Evolutionary conservation across 768 basidiomycete species (phyloP), one percentile per base, ranked within the genome.

Genomic region (Rhodotorula paludigena): DNA sequence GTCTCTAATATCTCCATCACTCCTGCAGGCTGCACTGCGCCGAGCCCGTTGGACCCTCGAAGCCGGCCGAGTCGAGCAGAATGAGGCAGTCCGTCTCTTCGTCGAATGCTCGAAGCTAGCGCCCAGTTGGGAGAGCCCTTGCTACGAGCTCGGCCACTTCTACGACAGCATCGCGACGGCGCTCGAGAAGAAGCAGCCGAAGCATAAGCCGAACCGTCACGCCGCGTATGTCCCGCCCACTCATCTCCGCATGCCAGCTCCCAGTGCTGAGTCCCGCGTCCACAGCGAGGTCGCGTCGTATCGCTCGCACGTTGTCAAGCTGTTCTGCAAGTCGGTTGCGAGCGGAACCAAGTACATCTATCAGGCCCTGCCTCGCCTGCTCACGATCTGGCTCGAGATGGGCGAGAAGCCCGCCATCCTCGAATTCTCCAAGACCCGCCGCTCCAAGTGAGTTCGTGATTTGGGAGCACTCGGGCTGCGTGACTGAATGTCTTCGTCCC

Each of bases 291-390:
- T 35, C 49, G 23, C 35, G 2, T 14, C 3, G 0, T 45, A 32
- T 21, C 57, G 20, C 21, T 28, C 16, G 30, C 61, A 68, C 9
- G 52, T 55, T 14, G 67, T 74, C 41, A 63, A 66, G 41, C 45
- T 58, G 35, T 76, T 64, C 64, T 39, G 57, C 16, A 48, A 52
- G 68, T 88, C 92, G 2, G 85, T 93, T 53, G 81, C 81, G 74
- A 80, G 82, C 75, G 96, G 96, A 25, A 90, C 92, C 44, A 99
- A 99, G 81, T 96, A 88, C 77, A 87, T 94, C 32, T 98, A 94
- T 77, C 94, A 94, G 77, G 91, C 92, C 1, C 85, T 99, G 67
- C 93, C 96, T 0, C 86, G 96, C 47, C 82, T 97, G 69, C 82
- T 99, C 15, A 98, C 92, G 0, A 84, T 99, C 38, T 99, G 93